Percentiles rank a stretch among this genome's conserved stretches.
Conservation (phyloP, 305 asterid species). For the Solanum chacoense region DNA sequence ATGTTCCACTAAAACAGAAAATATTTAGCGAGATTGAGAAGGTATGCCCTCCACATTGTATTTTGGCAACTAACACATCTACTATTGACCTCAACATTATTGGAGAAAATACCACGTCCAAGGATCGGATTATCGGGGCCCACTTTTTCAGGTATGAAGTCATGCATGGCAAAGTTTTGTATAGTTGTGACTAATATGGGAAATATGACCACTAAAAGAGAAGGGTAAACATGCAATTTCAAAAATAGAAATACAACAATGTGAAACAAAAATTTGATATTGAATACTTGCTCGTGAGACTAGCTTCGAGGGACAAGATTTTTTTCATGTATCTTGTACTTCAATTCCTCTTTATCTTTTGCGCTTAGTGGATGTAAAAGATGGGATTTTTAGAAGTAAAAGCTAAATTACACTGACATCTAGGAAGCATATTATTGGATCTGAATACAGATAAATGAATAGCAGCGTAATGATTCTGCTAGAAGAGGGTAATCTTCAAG, state of each 20-base stretch:
- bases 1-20: constrained; percentile 65
- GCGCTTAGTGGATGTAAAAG: not conserved
- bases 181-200: not conserved
- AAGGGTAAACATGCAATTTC: not conserved
- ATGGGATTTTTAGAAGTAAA: not conserved
- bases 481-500: not conserved
- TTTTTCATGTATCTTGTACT: not conserved
- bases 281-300: not conserved
- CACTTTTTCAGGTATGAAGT: constrained; percentile 83
- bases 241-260: not conserved
- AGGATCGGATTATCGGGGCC: constrained; percentile 85
- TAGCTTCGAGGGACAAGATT: not conserved
- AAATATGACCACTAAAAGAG: not conserved
- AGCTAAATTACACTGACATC: not conserved
- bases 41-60: constrained; percentile 81
- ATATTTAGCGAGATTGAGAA: constrained; percentile 81
- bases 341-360: not conserved
- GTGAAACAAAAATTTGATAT: not conserved
- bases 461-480: not conserved
- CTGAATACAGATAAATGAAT: not conserved
- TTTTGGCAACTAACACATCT: constrained; percentile 89
- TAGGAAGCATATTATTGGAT: not conserved
- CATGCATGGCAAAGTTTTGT: not conserved
- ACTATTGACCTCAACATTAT: constrained; percentile 77
- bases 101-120: constrained; percentile 72